Base-by-base conservation (phyloP, 106 monocot genomes). In the Dactylorhiza incarnata region DNA sequence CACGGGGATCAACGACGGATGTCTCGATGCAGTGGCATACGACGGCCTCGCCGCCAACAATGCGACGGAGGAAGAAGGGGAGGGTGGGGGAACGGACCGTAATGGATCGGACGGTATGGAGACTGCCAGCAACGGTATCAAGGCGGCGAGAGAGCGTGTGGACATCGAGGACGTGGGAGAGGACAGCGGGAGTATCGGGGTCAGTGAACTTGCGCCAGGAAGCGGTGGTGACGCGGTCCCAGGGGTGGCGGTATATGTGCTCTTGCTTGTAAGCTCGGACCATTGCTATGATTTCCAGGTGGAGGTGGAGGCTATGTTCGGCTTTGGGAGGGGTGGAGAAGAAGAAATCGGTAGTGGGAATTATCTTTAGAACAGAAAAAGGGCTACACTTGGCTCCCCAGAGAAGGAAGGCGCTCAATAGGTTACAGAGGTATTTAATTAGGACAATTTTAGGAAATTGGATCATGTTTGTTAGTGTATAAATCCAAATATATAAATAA, bases 141-240 rank as follows among this genome's bases (percentile, higher is more conserved):
- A 97, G 81, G 66, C 81, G 74, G 51, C 88, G 91, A 76, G 84
- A 76, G 76, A 99, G 94, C 20, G 97, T 99, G 85, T 99, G 97
- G 52, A 99, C 97, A 86, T 99, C 97, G 74, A 90, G 69, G 81
- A 94, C 68, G 86, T 97, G 97, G 53, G 93, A 87, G 76, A 97
- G 87, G 9, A 82, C 78, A 55, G 85, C 59, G 15, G 85, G 81
- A 4, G 97, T 81, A 3, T 73, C 80, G 24, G 92, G 95, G 48
- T 94, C 93, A 11, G 97, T 99, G 86, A 89, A 99, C 89, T 94
- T 99, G 49, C 93, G 97, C 82, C 80, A 94, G 13, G 94, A 74
- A n/a, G 97, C 97, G 48, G 94, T 62, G 68, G 91, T 91, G 37
- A 99, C 97, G 45, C 97, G 94, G 75, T 87, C 82, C 97, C 97